Percentiles rank a stretch among this genome's conserved stretches.
Evolutionary conservation across 352 stramenopile genomes (phyloP).

Genomic region (Globisporangium canariense): DNA sequence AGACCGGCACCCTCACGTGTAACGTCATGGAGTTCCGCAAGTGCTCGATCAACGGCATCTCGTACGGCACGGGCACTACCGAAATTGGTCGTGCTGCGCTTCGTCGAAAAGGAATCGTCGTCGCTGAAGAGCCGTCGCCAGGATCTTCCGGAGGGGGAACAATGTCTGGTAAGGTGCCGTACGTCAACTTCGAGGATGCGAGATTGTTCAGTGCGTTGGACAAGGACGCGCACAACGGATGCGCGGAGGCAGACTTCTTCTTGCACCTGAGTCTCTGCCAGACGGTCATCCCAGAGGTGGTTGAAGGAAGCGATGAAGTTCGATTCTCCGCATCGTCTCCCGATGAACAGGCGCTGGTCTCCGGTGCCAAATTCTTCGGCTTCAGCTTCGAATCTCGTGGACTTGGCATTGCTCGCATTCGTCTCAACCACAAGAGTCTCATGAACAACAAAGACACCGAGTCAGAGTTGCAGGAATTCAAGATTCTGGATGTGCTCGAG

Average conservation of each 20-base stretch:
- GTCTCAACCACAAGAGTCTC: slow-evolving; percentile 43
- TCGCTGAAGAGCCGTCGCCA: slow-evolving; percentile 36
- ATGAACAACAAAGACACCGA: slow-evolving; percentile 32
- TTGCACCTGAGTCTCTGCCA: slow-evolving; percentile 80
- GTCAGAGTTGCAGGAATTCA: slow-evolving; percentile 58
- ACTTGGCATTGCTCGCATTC: slow-evolving; percentile 55
- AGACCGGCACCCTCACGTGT: slow-evolving; percentile 92
- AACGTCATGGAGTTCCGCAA: slow-evolving; percentile 96
- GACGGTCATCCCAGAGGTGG: slow-evolving; percentile 65
- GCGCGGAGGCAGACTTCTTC: slow-evolving; percentile 76
- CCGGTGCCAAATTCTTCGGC: slow-evolving; percentile 77
- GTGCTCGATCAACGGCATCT: slow-evolving; percentile 90
- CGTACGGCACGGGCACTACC: slow-evolving; percentile 88
- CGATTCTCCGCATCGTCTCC: slow-evolving; percentile 78
- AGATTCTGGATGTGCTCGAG: slow-evolving; percentile 93
- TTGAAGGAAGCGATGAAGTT: slow-evolving; percentile 50
- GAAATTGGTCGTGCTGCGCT: slow-evolving; percentile 74
- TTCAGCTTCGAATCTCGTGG: slow-evolving; percentile 72
- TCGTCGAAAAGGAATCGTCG: slow-evolving; percentile 54
- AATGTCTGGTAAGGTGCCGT: slow-evolving; percentile 41
- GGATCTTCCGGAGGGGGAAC: background rate
- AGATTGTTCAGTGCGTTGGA: slow-evolving; percentile 45
- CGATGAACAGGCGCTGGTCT: slow-evolving; percentile 88
- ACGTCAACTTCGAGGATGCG: slow-evolving; percentile 80
- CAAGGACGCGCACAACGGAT: slow-evolving; percentile 24